These are phyloP conservation scores for Candida easanensis DNA, from an alignment of 805 yeast species.

Conservation along the genomic window DNA sequence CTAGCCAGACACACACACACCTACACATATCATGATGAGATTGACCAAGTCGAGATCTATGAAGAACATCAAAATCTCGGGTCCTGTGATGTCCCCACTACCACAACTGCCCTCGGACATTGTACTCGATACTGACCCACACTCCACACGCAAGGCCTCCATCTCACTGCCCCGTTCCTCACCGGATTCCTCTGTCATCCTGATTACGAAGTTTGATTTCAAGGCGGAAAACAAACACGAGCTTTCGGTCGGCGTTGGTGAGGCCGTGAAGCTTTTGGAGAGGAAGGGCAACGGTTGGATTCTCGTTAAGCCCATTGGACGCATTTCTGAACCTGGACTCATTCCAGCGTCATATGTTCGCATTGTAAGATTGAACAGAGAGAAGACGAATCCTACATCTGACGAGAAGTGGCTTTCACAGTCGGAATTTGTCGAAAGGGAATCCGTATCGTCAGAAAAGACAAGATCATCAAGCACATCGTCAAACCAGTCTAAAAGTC, in stretches of 20 bases:
- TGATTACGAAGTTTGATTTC: slow-evolving; percentile 46
- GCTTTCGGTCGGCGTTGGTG: slow-evolving; percentile 46
- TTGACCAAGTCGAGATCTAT: slow-evolving; percentile 10
- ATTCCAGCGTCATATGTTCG: slow-evolving; percentile 50
- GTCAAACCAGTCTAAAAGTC: slow-evolving; percentile 22
- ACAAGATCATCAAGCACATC: not conserved
- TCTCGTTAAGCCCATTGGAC: slow-evolving; percentile 51
- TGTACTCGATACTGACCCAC: not conserved
- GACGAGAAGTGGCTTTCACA: slow-evolving; percentile 23
- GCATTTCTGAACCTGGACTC: slow-evolving; percentile 43
- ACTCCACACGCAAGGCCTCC: not conserved
- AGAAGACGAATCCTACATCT: slow-evolving; percentile 12
- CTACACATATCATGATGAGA: slow-evolving; percentile 2
- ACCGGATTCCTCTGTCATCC: slow-evolving; percentile 26
- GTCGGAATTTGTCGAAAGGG: slow-evolving; percentile 2
- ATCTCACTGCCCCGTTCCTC: slow-evolving; percentile 11
- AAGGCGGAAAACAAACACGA: slow-evolving; percentile 43
- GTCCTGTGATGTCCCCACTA: slow-evolving; percentile 7
- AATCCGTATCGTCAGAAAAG: not conserved
- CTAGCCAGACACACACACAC: not conserved
- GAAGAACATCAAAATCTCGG: slow-evolving; percentile 14
- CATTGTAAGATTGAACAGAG: slow-evolving; percentile 41
- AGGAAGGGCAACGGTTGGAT: slow-evolving; percentile 53
- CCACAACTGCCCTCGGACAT: slow-evolving; percentile 9
- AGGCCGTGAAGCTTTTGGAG: slow-evolving; percentile 47